Conservation (phyloP, 164 flowering plant species). For the Kalanchoe fedtschenkoi region DNA sequence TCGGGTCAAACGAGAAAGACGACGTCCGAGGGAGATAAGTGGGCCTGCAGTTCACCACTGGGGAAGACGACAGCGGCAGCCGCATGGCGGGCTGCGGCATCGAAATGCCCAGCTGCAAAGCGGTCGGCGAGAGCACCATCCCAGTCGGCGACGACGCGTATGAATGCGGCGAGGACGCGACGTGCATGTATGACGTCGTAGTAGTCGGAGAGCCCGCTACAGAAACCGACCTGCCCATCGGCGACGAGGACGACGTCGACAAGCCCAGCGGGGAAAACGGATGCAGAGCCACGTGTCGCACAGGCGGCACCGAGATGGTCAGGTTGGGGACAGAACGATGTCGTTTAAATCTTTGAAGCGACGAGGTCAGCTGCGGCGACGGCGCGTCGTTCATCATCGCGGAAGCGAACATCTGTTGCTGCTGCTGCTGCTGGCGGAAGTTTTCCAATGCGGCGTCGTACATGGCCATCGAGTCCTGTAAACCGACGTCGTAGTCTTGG, state of each 20-base stretch:
- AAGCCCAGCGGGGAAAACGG: neutral
- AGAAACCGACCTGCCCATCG: neutral
- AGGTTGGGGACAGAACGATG: neutral
- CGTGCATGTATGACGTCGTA: neutral
- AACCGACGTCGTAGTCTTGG: neutral
- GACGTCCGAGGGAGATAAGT: neutral
- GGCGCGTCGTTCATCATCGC: neutral
- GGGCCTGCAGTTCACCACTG: neutral
- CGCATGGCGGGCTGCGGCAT: neutral
- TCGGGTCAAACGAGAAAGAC: neutral
- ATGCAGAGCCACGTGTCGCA: neutral
- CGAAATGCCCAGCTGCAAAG: neutral
- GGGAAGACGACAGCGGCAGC: neutral
- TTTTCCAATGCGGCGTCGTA: conserved; percentile 5
- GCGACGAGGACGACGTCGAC: neutral
- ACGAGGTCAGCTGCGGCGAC: neutral
- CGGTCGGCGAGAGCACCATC: neutral
- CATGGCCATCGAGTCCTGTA: neutral
- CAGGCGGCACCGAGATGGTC: neutral
- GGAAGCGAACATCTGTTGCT: neutral
- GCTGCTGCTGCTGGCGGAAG: conserved; percentile 3
- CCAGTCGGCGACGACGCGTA: neutral
- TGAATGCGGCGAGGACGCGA: neutral
- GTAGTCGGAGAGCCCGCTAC: neutral
- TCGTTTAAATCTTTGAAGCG: neutral